A percentile compares a stretch with the other conserved stretches of the same genome.
Conservation (phyloP, 2,329 filamentous ascomycete genomes). For the Coleophoma crateriformis region DNA sequence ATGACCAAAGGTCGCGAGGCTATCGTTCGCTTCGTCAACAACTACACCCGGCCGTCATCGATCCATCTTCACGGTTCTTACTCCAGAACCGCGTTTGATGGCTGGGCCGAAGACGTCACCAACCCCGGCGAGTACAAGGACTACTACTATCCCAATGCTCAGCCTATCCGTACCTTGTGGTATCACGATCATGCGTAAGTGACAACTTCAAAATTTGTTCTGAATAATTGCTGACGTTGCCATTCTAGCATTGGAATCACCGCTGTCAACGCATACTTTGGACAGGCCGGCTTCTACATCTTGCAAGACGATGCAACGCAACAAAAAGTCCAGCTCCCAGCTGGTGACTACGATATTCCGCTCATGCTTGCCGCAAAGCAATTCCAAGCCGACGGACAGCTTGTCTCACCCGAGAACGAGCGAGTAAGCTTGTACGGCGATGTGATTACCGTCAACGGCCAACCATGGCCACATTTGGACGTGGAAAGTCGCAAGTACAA, state of each 20-base stretch:
- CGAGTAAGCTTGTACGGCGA: conserved; percentile 47
- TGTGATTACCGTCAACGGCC: conserved; percentile 50
- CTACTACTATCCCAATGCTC: conserved; percentile 55
- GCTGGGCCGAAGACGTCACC: conserved; percentile 49
- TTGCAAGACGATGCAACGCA: conserved; percentile 34
- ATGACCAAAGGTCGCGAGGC: conserved; percentile 43
- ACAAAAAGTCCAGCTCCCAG: conserved; percentile 41
- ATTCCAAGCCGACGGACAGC: conserved; percentile 44
- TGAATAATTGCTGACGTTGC: too few relatives aligned
- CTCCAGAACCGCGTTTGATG: conserved; percentile 41
- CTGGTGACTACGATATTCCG: conserved; percentile 45
- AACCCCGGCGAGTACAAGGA: conserved; percentile 50
- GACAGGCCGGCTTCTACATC: conserved; percentile 51
- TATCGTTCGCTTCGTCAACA: conserved; percentile 49
- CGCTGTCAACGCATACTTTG: conserved; percentile 48
- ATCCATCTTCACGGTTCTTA: conserved; percentile 52
- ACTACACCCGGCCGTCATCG: conserved; percentile 34
- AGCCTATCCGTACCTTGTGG: conserved; percentile 49
- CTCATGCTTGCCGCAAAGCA: conserved; percentile 43
- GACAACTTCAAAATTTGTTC: too few relatives aligned
- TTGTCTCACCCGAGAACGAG: conserved; percentile 39
- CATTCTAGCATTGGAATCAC: conserved; percentile 27
- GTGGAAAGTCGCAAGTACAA: conserved; percentile 57
- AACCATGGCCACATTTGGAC: conserved; percentile 53
- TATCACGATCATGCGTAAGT: conserved; percentile 40